Conservation (phyloP, 1,139 yeast species). For the Saccharomycopsis hybrid region DNA sequence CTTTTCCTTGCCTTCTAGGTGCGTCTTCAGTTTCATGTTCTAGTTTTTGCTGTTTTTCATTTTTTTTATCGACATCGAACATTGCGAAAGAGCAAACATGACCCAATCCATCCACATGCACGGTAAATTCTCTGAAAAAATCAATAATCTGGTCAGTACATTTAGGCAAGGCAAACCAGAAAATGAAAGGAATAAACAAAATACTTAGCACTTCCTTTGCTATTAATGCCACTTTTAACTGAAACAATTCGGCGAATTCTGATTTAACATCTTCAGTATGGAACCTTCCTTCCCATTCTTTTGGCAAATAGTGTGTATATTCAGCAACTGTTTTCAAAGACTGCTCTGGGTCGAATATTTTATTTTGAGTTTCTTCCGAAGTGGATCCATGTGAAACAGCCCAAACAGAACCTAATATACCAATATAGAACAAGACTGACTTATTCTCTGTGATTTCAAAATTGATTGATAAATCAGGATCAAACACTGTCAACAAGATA, state of each 20-base stretch:
- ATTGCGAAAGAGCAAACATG: constrained; percentile 92
- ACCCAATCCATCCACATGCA: constrained; percentile 91
- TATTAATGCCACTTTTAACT: constrained; percentile 65
- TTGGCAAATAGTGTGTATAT: constrained; percentile 86
- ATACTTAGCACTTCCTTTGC: constrained; percentile 75
- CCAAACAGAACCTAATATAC: constrained; percentile 77
- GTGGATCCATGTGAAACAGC: constrained; percentile 58
- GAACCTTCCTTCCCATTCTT: constrained; percentile 74
- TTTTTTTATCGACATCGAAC: constrained; percentile 65
- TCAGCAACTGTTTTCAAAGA: constrained; percentile 71
- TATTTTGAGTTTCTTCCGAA: constrained; percentile 39
- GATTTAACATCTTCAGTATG: constrained; percentile 79
- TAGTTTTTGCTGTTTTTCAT: background rate
- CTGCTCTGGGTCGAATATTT: constrained; percentile 84
- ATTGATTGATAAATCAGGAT: constrained; percentile 85
- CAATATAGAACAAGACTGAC: constrained; percentile 80
- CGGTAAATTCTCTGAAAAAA: constrained; percentile 81
- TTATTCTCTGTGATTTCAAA: constrained; percentile 80
- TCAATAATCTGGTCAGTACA: constrained; percentile 74
- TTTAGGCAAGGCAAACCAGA: constrained; percentile 76
- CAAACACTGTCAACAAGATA: constrained; percentile 78
- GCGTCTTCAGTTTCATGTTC: background rate
- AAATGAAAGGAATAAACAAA: constrained; percentile 75
- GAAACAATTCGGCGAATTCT: constrained; percentile 76
- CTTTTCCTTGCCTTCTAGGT: background rate